Evolutionary conservation across 345 rosid species (phyloP), one percentile per base, ranked within the genome.

Genomic region (Citrus mangshanensis): DNA sequence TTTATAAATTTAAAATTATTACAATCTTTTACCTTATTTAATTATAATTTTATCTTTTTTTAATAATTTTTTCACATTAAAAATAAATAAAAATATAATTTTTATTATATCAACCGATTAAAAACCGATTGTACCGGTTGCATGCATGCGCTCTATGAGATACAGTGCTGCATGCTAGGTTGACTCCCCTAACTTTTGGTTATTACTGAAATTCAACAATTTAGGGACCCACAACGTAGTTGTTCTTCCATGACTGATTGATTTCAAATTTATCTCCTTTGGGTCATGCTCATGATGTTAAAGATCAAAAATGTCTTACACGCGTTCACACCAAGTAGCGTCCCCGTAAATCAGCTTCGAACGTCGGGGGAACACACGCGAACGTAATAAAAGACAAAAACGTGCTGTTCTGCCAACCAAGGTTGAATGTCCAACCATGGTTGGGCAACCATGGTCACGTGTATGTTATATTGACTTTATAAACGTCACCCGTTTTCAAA

Each of bases 391-490:
- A 37, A 8, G 4, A 0, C 1, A 16, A 37, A 81, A 86, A 81
- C 73, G 82, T 38, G 40, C 27, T 72, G 81, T 73, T 60, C 67
- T 2, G 61, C 32, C 64, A 40, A 21, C 22, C 18, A 10, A 56
- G 46, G 24, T 30, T 55, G 25, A 49, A 9, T 22, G 3, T 40
- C 61, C 70, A 74, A 83, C 79, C 69, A 70, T 5, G 66, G 81
- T 84, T 70, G 46, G 54, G 9, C 77, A 81, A 84, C 85, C 81
- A 68, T 72, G 77, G 89, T 18, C 22, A 18, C 58, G 22, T 54
- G 22, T 18, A 18, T 4, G 7, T 4, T 54, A 18, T 18, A 4
- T 6, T 25, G 19, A 34, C 4, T 68, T 81, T 86, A 73, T 80
- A 84, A 78, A 56, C 79, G 86, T 81, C 72, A 54, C 64, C 80